Base-by-base conservation (phyloP, 2,329 filamentous ascomycete species). In the Pseudocercospora vitis region DNA sequence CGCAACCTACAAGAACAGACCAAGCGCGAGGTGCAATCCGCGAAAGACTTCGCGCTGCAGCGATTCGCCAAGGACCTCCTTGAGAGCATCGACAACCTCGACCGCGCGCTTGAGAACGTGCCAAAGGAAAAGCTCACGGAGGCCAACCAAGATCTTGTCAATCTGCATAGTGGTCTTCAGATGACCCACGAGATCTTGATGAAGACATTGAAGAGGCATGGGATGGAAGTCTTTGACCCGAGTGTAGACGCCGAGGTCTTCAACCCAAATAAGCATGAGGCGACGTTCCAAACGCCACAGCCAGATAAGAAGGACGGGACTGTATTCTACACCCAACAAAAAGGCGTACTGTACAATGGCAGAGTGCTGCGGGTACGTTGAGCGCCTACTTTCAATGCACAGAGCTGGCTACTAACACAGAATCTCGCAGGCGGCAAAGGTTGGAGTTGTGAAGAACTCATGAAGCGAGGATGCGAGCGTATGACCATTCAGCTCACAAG, bases 1-100 rank as follows among this genome's bases (percentile, higher is more conserved):
- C 90, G 90, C 71, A 99, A 97, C 77, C 88, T 99, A 48, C 92
- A 97, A 78, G 90, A 96, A 69, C 89, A 94, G 69, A 95, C 90
- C 37, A 83, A 86, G 72, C 90, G 94, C 69, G 94, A 99, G 64
- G 86, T 95, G 71, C 89, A 94, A 74, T 76, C 82, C 16, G 89
- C 92, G 16, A 86, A 87, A 65, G 89, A 95, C 75, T 99, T 96
- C 67, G 94, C 92, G 68, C 94, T 99, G 68, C 90, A 96, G 72
- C 78, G 86, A 64, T 97, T 99, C 76, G 90, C 92, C 69, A 88
- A 90, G 74, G 94, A 99, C 75, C 85, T 99, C 40, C 84, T 97
- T 64, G 94, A 99, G 72, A 90, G 84, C 69, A 86, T 99, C 68
- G 94, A 99, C 77, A 99, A 97, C 81, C 85, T 99, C 60, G 94